These are phyloP conservation scores for Diaporthe sp. DNA, from an alignment of 2,329 filamentous ascomycete species.

Conservation along the genomic window DNA sequence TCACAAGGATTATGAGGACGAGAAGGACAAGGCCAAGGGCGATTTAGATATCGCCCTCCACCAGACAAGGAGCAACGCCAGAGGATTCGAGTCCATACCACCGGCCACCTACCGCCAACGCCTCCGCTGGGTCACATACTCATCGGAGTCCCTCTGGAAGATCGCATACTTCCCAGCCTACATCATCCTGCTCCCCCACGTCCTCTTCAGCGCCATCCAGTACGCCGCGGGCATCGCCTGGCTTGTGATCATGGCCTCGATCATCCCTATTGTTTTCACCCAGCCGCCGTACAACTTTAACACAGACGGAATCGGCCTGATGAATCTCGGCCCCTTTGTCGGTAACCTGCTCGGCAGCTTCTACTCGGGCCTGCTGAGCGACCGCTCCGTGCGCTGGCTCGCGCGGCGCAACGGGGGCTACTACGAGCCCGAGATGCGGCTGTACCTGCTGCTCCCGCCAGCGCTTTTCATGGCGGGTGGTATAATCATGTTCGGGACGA, in stretches of 20 bases:
- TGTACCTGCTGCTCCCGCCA: conserved; percentile 51
- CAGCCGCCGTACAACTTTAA: conserved; percentile 56
- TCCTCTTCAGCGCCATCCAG: conserved; percentile 10
- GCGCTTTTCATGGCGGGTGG: conserved; percentile 51
- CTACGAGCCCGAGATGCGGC: conserved; percentile 60
- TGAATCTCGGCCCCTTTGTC: conserved; percentile 56
- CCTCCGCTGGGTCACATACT: conserved; percentile 14
- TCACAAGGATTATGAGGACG: background rate
- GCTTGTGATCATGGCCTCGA: conserved; percentile 1
- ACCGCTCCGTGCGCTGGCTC: conserved; percentile 55
- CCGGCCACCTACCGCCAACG: conserved; percentile 12
- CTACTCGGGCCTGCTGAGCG: conserved; percentile 51
- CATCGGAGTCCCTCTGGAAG: conserved; percentile 9
- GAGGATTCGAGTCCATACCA: background rate
- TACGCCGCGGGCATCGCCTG: conserved; percentile 8
- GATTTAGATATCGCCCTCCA: background rate
- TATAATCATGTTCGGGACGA: conserved; percentile 54
- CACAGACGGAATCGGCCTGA: conserved; percentile 54
- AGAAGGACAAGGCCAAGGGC: background rate
- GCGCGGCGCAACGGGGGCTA: conserved; percentile 54
- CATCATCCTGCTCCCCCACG: background rate
- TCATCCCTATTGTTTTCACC: conserved; percentile 51
- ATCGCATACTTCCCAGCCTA: conserved; percentile 16
- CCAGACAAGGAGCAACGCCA: background rate
- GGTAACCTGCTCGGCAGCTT: conserved; percentile 54